Evolutionary conservation across 1,284 basidiomycete species (phyloP), one percentile per base, ranked within the genome.

Genomic region (Butyriboletus appendiculatus): DNA sequence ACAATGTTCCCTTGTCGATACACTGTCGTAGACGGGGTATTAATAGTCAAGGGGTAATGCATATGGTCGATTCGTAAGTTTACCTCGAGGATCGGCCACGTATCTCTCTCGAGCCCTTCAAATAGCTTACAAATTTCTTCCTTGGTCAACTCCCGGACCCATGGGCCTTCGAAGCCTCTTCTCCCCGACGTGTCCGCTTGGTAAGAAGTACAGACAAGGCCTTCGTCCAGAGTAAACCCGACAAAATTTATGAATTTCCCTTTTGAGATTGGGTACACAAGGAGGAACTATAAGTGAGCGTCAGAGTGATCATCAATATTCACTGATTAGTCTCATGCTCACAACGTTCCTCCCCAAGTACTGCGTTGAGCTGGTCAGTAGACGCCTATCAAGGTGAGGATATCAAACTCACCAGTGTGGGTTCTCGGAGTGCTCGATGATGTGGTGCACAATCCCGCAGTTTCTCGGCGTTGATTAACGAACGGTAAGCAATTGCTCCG

Each of bases 401-500:
- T 22, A 35, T 16, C 8, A 14, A 8, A 53, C 65, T 39, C 50
- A 75, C 73, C 39, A 65, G 42, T 2, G 64, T 67, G 4, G 72
- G 57, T 33, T 55, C 62, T 22, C 41, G 52, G 4, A 72, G 57
- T 18, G 64, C 69, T 18, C 66, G 68, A 62, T 79, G 78, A 14
- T 63, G 50, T 8, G 76, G 75, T n/a, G 63, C 63, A 38, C 61
- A 51, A 34, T 62, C 59, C 11, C 73, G 57, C 18, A 79, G 60
- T 35, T 61, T 67, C 45, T 76, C 72, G 5, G 65, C 62, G 2
- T 67, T 55, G 50, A 79, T 73, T 3, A 79, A 60, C 5, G 68
- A 63, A 22, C 79, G 69, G 56, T 81, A 80, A 5, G 71, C 69
- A 48, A 65, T 58, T 0, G 63, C 68, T 7, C 79, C 79, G 33